phyloP scores from a whole-genome alignment of 208 protist species.

The Tritrichomonas foetus region DNA sequence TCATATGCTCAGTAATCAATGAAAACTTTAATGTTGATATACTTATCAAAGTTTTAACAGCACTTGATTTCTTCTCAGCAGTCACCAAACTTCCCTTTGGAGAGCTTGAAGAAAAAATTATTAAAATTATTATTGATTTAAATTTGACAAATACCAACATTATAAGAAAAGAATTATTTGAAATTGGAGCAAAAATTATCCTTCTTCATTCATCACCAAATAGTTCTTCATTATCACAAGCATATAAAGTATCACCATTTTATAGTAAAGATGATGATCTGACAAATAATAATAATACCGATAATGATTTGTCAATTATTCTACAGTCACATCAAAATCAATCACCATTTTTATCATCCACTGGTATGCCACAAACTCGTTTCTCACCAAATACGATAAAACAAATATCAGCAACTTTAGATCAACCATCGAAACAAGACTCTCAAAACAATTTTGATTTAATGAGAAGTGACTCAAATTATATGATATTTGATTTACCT shows the following conservation, averaged over 20 bases:
- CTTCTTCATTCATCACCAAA: not conserved
- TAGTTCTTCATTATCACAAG: not conserved
- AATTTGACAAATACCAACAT: not conserved
- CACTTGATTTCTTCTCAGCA: not conserved
- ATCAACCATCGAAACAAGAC: no score
- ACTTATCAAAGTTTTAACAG: not conserved
- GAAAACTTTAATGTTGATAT: not conserved
- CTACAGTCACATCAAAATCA: not conserved
- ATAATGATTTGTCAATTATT: not conserved
- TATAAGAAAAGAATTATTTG: not conserved
- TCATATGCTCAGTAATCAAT: not conserved
- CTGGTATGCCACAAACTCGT: not conserved
- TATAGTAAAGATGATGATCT: not conserved
- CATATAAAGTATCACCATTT: not conserved
- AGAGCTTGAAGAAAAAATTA: not conserved
- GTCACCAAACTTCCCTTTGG: not conserved
- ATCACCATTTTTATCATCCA: not conserved
- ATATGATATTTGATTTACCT: no score
- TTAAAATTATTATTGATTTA: not conserved
- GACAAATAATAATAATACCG: not conserved
- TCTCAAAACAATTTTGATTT: no score
- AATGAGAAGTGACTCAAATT: no score
- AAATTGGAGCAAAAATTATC: not conserved
- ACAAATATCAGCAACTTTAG: no score
- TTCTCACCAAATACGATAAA: no score